phyloP scores from a whole-genome alignment of 1,284 basidiomycete species.

The Agroathelia rolfsii region DNA sequence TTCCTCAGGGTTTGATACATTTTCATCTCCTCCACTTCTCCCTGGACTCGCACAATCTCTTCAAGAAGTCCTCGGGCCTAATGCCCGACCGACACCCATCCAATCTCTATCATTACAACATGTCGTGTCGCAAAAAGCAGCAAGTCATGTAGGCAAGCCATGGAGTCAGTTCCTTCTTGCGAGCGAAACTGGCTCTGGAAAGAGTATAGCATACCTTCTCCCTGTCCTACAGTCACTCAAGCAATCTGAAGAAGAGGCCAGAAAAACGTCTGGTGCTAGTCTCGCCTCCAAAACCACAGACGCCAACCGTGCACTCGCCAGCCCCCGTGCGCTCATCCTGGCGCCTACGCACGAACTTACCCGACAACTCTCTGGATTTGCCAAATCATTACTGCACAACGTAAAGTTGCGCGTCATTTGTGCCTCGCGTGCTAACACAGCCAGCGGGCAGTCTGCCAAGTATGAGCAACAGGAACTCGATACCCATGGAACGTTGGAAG shows the following conservation, averaged over 20 bases:
- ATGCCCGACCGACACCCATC: slow-evolving; percentile 58
- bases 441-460: slow-evolving; percentile 19
- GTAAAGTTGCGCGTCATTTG: slow-evolving; percentile 70
- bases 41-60: slow-evolving; percentile 50
- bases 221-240: slow-evolving; percentile 76
- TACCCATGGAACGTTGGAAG: slow-evolving; percentile 5
- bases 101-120: slow-evolving; percentile 62
- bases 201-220: slow-evolving; percentile 83
- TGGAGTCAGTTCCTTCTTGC: slow-evolving; percentile 64
- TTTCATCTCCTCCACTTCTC: slow-evolving; percentile 61
- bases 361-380: slow-evolving; percentile 64
- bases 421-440: slow-evolving; percentile 51
- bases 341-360: slow-evolving; percentile 84
- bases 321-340: slow-evolving; percentile 71
- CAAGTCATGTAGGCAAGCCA: slow-evolving; percentile 21
- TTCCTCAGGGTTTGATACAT: slow-evolving; percentile 23
- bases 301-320: slow-evolving; percentile 24
- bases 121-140: slow-evolving; percentile 38
- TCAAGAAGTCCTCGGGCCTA: slow-evolving; percentile 41
- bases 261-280: slow-evolving; percentile 7
- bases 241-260: slow-evolving; percentile 31
- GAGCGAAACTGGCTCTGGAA: slow-evolving; percentile 83
- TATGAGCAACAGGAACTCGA: slow-evolving; percentile 14
- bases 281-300: slow-evolving; percentile 8
- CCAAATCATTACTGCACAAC: slow-evolving; percentile 66